phyloP scores from a whole-genome alignment of 371 early-diverging fungal species.

The Apophysomyces variabilis region DNA sequence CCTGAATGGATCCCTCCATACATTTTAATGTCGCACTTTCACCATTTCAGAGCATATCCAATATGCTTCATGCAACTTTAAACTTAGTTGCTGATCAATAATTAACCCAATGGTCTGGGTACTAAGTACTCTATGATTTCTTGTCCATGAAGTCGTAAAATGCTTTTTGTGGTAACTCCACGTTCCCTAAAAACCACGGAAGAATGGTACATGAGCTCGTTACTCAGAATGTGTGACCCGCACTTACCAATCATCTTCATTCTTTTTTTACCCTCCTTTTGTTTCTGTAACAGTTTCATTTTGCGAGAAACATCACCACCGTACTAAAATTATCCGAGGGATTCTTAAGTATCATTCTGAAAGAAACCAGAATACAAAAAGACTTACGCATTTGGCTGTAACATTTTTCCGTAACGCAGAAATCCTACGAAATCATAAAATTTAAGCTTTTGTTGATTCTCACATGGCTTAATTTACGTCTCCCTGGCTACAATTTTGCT shows the following conservation, averaged over 20 bases:
- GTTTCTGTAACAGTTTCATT: constrained; percentile 89
- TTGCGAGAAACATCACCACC: constrained; percentile 94
- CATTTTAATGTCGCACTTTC: not conserved
- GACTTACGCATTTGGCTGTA: constrained; percentile 89
- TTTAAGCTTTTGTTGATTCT: not conserved
- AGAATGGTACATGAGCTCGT: not conserved
- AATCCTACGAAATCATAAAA: constrained; percentile 46
- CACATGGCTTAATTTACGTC: constrained; percentile 51
- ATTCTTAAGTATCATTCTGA: not conserved
- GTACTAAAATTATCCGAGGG: constrained; percentile 54
- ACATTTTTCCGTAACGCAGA: constrained; percentile 87
- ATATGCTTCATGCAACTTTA: constrained; percentile 2
- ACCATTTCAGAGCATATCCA: not conserved
- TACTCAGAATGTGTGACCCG: not conserved
- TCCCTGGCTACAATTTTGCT: constrained; percentile 90
- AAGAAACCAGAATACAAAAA: not conserved
- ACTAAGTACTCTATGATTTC: constrained; percentile 18
- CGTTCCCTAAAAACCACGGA: constrained; percentile 49
- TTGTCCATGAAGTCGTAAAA: constrained; percentile 74
- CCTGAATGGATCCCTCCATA: not conserved
- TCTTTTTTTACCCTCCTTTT: constrained; percentile 89
- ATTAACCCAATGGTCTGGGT: not conserved
- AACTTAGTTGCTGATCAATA: not conserved
- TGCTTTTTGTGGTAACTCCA: constrained; percentile 75
- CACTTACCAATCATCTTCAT: constrained; percentile 73